phyloP scores from a whole-genome alignment of 129 eudicot species.

The Chrysanthemum lavandulifolium region DNA sequence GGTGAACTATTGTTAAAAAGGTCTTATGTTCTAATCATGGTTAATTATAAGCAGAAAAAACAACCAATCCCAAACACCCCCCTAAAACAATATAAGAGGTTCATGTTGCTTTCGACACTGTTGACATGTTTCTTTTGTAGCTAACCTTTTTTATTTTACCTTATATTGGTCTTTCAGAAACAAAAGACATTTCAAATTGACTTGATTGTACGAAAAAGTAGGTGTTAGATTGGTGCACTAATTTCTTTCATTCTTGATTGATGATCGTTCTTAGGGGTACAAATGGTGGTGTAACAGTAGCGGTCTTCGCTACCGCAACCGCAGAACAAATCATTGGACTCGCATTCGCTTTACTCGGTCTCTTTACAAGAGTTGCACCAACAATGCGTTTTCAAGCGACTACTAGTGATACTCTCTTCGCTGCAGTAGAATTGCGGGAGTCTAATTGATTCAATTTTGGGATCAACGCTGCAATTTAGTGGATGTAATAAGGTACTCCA shows the following conservation, averaged over 20 bases:
- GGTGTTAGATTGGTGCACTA: too few relatives aligned
- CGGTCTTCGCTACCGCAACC: constrained; percentile 92
- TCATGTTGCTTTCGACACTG: too few relatives aligned
- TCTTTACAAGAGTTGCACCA: constrained; percentile 61
- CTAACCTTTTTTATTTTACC: too few relatives aligned
- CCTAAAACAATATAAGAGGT: too few relatives aligned
- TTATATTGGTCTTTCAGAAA: too few relatives aligned
- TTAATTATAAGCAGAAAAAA: too few relatives aligned
- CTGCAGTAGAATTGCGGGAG: constrained; percentile 76
- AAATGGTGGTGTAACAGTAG: constrained; percentile 89
- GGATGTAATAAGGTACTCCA: constrained; percentile 81
- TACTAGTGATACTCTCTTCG: constrained; percentile 73
- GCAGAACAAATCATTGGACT: constrained; percentile 80
- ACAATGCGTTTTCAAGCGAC: constrained; percentile 62
- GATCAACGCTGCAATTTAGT: constrained; percentile 81
- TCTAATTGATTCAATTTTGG: constrained; percentile 66
- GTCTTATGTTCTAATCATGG: too few relatives aligned
- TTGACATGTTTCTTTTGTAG: too few relatives aligned
- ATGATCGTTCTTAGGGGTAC: constrained; percentile 96
- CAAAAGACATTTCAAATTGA: too few relatives aligned
- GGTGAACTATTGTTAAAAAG: constrained; percentile 15
- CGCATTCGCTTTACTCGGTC: constrained; percentile 66
- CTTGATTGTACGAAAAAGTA: too few relatives aligned
- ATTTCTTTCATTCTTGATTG: constrained; percentile 13
- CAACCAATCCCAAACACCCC: neutral